phyloP scores from a whole-genome alignment of 176 grass and related monocot genomes.

The Zoysia pacifica region DNA sequence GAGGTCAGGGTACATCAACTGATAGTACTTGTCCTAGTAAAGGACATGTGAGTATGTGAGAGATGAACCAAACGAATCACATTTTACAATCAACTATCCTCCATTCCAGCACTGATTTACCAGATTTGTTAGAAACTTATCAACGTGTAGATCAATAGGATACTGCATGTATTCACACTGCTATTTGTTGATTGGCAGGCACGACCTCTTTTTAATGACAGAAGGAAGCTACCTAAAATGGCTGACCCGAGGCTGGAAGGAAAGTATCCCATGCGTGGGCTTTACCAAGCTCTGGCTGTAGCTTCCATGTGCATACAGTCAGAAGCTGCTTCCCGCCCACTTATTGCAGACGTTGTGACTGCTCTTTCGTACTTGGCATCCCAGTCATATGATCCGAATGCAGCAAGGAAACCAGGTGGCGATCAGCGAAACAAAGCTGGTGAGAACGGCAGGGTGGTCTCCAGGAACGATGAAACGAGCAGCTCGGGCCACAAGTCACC shows the following conservation, averaged over 20 bases:
- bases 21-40: background rate
- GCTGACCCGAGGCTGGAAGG: slow-evolving; percentile 81
- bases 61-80: background rate
- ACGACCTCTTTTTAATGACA: slow-evolving; percentile 78
- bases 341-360: slow-evolving; percentile 87
- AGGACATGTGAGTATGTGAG: background rate
- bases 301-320: slow-evolving; percentile 95
- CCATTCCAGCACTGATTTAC: background rate
- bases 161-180: slow-evolving; percentile 6
- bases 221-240: slow-evolving; percentile 84
- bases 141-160: background rate
- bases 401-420: slow-evolving; percentile 33
- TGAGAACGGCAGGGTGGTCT: slow-evolving; percentile 39
- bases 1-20: background rate
- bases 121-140: background rate
- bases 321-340: slow-evolving; percentile 75
- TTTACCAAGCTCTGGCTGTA: slow-evolving; percentile 89
- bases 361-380: slow-evolving; percentile 86
- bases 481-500: slow-evolving; percentile 50
- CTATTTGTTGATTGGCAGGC: slow-evolving; percentile 45
- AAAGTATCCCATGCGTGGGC: slow-evolving; percentile 78
- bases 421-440: slow-evolving; percentile 42
- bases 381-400: slow-evolving; percentile 54
- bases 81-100: background rate
- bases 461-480: slow-evolving; percentile 42